phyloP scores from a whole-genome alignment of 768 basidiomycete species.

The Pulveroboletus frians region DNA sequence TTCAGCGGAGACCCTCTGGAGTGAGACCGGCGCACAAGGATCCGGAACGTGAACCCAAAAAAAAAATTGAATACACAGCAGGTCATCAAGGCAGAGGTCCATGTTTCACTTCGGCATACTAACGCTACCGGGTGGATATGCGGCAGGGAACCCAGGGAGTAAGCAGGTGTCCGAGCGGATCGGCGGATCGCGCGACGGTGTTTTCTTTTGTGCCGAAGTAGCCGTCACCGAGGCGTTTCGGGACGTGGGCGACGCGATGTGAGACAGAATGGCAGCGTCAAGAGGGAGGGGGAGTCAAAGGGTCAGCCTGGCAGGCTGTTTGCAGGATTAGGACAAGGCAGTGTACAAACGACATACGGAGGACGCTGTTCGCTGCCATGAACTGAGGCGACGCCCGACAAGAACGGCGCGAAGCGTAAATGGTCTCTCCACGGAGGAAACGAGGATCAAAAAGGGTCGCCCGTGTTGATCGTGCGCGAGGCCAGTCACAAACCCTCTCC shows the following conservation, averaged over 20 bases:
- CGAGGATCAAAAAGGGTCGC: slow-evolving; percentile 49
- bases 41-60: slow-evolving; percentile 53
- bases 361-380: slow-evolving; percentile 60
- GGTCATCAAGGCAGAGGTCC: slow-evolving; percentile 50
- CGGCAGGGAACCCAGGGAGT: slow-evolving; percentile 55
- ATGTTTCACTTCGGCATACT: slow-evolving; percentile 46
- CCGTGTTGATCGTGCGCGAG: slow-evolving; percentile 17
- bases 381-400: slow-evolving; percentile 49
- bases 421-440: slow-evolving; percentile 38
- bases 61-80: slow-evolving; percentile 39
- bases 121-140: slow-evolving; percentile 51
- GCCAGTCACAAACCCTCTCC: neutral
- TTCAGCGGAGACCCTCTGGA: slow-evolving; percentile 60
- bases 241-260: slow-evolving; percentile 31
- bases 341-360: slow-evolving; percentile 23
- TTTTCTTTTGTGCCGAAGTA: slow-evolving; percentile 64
- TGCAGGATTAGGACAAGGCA: neutral
- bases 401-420: slow-evolving; percentile 49
- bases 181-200: slow-evolving; percentile 31
- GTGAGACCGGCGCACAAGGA: slow-evolving; percentile 59
- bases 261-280: slow-evolving; percentile 52
- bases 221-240: slow-evolving; percentile 44
- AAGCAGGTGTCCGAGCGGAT: slow-evolving; percentile 55
- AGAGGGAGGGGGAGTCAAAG: slow-evolving; percentile 51
- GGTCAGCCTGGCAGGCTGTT: slow-evolving; percentile 51